Percentiles rank a stretch among this genome's conserved stretches.
Conservation (phyloP, 2,329 filamentous ascomycete species). For the Verticillium tricorpus region DNA sequence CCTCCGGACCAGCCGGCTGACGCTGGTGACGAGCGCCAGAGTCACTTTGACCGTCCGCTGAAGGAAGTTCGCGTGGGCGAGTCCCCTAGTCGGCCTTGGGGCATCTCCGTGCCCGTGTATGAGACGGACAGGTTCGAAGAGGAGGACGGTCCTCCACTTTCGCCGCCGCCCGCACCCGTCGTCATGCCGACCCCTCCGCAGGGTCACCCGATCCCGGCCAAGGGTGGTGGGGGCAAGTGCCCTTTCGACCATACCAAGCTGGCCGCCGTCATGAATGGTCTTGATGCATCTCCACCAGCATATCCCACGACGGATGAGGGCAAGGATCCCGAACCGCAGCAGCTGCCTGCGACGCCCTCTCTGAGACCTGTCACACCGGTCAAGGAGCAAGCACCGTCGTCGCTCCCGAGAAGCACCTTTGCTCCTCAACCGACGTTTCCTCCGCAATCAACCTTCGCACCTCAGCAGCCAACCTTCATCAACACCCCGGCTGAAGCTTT, state of each 20-base stretch:
- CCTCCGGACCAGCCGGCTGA: conserved; percentile 30
- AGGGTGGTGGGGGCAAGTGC: conserved; percentile 41
- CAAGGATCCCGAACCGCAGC: background rate
- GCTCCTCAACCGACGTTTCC: conserved; percentile 47
- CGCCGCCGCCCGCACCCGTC: conserved; percentile 55
- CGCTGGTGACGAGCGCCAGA: conserved; percentile 54
- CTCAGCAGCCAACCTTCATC: conserved; percentile 47
- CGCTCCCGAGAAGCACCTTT: background rate
- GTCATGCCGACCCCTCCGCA: conserved; percentile 38
- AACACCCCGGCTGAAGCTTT: conserved; percentile 31
- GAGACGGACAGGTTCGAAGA: conserved; percentile 30
- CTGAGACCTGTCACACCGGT: background rate
- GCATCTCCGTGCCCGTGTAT: conserved; percentile 71
- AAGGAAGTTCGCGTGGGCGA: conserved; percentile 92
- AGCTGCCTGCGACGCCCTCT: background rate
- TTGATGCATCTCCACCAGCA: conserved; percentile 13
- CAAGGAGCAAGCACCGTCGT: background rate
- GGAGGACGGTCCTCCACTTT: conserved; percentile 39
- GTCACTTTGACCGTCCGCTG: conserved; percentile 77
- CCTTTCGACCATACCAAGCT: conserved; percentile 53
- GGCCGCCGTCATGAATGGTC: conserved; percentile 18
- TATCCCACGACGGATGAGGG: background rate
- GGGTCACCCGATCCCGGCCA: conserved; percentile 17
- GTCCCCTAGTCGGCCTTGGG: conserved; percentile 89
- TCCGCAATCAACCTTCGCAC: conserved; percentile 4